Conservation (phyloP, 768 basidiomycete species). For the Phlebiopsis flavidoalba region DNA sequence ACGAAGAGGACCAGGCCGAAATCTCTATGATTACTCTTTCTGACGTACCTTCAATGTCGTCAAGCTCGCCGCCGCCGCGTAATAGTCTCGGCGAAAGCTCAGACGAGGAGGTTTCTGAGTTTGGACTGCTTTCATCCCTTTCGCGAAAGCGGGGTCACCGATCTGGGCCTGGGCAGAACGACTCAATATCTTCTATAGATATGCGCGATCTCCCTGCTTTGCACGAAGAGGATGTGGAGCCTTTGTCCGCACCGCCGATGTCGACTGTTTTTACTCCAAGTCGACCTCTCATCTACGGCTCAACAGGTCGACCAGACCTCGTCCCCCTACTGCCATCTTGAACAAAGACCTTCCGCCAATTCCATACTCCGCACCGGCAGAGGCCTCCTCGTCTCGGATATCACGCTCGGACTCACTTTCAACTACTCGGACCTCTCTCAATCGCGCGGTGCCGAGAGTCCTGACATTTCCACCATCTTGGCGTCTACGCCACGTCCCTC, state of each 20-base stretch:
- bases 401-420: not conserved
- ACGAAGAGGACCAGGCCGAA: slow-evolving; percentile 25
- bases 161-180: slow-evolving; percentile 10
- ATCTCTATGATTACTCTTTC: slow-evolving; percentile 15
- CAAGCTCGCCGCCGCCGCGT: slow-evolving; percentile 9
- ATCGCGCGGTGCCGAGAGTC: slow-evolving; percentile 18
- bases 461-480: slow-evolving; percentile 27
- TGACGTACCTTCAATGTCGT: slow-evolving; percentile 2
- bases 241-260: slow-evolving; percentile 8
- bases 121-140: slow-evolving; percentile 10
- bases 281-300: slow-evolving; percentile 2
- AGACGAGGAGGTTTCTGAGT: slow-evolving; percentile 16
- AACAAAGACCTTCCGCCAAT: slow-evolving; percentile 24
- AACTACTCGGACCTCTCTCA: not conserved
- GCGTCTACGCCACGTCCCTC: slow-evolving; percentile 27
- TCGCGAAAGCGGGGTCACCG: slow-evolving; percentile 8
- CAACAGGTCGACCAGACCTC: not conserved
- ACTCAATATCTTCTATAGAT: slow-evolving; percentile 26
- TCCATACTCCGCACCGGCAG: slow-evolving; percentile 3
- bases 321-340: slow-evolving; percentile 9
- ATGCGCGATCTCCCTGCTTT: slow-evolving; percentile 26
- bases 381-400: not conserved
- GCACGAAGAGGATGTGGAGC: slow-evolving; percentile 21
- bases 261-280: not conserved
- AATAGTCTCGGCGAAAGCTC: slow-evolving; percentile 7